These are phyloP conservation scores for Microsporum audouinii DNA, from an alignment of 2,329 filamentous ascomycete species.

Conservation along the genomic window DNA sequence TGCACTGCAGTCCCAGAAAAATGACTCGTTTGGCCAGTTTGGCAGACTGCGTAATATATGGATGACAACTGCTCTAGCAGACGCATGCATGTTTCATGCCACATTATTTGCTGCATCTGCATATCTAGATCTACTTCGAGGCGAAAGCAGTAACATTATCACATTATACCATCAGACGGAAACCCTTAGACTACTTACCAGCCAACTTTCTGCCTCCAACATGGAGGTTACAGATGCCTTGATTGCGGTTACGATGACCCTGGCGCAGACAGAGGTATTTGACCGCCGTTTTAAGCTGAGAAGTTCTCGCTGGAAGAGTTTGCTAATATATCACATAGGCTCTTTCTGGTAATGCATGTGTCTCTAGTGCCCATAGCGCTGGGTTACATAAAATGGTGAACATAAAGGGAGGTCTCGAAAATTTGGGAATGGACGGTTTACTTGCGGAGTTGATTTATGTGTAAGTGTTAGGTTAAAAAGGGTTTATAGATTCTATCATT, in stretches of 20 bases:
- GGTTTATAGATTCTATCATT: background rate
- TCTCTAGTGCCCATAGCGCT: background rate
- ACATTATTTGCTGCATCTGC: slow-evolving; percentile 8
- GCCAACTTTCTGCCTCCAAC: background rate
- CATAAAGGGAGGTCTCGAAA: slow-evolving; percentile 4
- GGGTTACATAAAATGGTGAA: slow-evolving; percentile 8
- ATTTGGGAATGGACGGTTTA: slow-evolving; percentile 7
- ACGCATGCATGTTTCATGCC: slow-evolving; percentile 9
- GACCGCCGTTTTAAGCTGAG: background rate
- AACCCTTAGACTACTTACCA: slow-evolving; percentile 5
- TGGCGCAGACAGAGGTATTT: slow-evolving; percentile 9
- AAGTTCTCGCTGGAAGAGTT: background rate
- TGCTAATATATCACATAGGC: background rate
- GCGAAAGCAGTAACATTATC: slow-evolving; percentile 4
- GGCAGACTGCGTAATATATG: slow-evolving; percentile 7
- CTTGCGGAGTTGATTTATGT: slow-evolving; percentile 8
- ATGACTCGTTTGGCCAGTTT: background rate
- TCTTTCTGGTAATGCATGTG: slow-evolving; percentile 1
- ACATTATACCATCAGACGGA: slow-evolving; percentile 8
- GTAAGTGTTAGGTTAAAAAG: slow-evolving; percentile 3
- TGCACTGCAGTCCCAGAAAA: background rate
- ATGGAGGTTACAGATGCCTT: slow-evolving; percentile 4
- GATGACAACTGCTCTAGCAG: slow-evolving; percentile 4
- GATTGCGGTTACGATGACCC: slow-evolving; percentile 6
- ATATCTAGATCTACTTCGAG: slow-evolving; percentile 8